These are phyloP conservation scores for Chaetothyriales sp. DNA, from an alignment of 2,329 filamentous ascomycete genomes.

Conservation along the genomic window DNA sequence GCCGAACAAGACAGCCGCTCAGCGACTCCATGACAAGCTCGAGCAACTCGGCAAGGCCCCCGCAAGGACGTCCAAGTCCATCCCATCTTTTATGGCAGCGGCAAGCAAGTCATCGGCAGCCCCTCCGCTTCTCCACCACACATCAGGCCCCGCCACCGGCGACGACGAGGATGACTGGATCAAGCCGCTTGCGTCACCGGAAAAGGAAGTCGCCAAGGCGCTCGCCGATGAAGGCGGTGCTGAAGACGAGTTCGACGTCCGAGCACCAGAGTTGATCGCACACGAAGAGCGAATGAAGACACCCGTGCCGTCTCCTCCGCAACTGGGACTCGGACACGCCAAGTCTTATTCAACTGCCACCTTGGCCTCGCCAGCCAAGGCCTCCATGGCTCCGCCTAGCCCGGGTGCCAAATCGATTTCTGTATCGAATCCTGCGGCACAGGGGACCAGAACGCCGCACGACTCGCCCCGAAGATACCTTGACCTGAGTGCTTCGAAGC, in stretches of 20 bases:
- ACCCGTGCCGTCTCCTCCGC: conserved; percentile 11
- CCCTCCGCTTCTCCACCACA: conserved; percentile 6
- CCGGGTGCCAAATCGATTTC: conserved; percentile 45
- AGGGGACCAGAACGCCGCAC: conserved; percentile 43
- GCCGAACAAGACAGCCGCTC: conserved; percentile 84
- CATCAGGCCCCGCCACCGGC: conserved; percentile 16
- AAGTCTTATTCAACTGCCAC: conserved; percentile 53
- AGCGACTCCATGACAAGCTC: conserved; percentile 84
- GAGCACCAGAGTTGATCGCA: conserved; percentile 18
- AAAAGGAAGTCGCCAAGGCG: conserved; percentile 25
- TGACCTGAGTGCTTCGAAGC: conserved; percentile 84
- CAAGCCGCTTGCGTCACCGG: conserved; percentile 32
- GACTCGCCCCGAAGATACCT: conserved; percentile 43
- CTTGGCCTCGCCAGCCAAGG: conserved; percentile 38
- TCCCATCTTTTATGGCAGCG: conserved; percentile 23
- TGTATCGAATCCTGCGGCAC: conserved; percentile 47
- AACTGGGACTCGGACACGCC: conserved; percentile 34
- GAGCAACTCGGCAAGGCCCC: conserved; percentile 53
- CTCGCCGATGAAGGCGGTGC: conserved; percentile 35
- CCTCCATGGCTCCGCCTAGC: conserved; percentile 22
- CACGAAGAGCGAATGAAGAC: conserved; percentile 16
- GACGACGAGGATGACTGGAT: conserved; percentile 48
- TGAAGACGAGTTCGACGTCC: conserved; percentile 31
- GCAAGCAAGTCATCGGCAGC: conserved; percentile 14
- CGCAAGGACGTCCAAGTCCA: conserved; percentile 33